These are phyloP conservation scores for Aspergillus fumigatiaffinis DNA, from an alignment of 2,329 filamentous ascomycete genomes.

Conservation along the genomic window DNA sequence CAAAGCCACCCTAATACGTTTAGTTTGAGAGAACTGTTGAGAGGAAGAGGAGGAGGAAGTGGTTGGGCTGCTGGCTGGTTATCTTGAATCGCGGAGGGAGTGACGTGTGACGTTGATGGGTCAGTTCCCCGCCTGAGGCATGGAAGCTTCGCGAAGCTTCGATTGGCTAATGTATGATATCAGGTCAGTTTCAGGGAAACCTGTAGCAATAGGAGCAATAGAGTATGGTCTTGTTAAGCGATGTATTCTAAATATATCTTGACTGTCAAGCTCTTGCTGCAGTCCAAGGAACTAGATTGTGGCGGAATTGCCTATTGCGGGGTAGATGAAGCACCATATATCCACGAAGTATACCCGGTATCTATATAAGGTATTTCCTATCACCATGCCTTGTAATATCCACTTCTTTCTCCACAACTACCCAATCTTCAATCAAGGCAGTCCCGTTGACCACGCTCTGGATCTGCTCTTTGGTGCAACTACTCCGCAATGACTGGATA, in stretches of 20 bases:
- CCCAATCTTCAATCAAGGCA: slow-evolving; percentile 45
- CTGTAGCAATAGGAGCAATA: too few relatives aligned
- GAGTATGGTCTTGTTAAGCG: background rate
- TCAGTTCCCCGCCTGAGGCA: slow-evolving; percentile 2
- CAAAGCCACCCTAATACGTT: background rate
- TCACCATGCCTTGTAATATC: background rate
- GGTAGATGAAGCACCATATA: background rate
- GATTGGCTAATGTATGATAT: background rate
- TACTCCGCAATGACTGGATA: slow-evolving; percentile 33
- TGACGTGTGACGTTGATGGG: slow-evolving; percentile 32
- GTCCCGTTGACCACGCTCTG: slow-evolving; percentile 42
- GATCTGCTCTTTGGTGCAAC: slow-evolving; percentile 45
- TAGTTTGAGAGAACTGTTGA: background rate
- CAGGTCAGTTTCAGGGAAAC: background rate
- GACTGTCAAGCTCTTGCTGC: too few relatives aligned
- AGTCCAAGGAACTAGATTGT: background rate
- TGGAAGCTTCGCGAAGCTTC: slow-evolving; percentile 40
- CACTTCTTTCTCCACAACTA: slow-evolving; percentile 34
- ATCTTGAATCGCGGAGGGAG: slow-evolving; percentile 7
- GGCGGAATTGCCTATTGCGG: background rate
- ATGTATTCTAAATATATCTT: background rate
- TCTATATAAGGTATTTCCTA: too few relatives aligned
- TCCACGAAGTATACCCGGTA: background rate
- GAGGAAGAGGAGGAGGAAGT: background rate
- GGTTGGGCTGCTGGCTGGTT: slow-evolving; percentile 8